Evolutionary conservation across 2,329 filamentous ascomycete species (phyloP), one percentile per base, ranked within the genome.

Genomic region (Davidsoniella eucalypti): DNA sequence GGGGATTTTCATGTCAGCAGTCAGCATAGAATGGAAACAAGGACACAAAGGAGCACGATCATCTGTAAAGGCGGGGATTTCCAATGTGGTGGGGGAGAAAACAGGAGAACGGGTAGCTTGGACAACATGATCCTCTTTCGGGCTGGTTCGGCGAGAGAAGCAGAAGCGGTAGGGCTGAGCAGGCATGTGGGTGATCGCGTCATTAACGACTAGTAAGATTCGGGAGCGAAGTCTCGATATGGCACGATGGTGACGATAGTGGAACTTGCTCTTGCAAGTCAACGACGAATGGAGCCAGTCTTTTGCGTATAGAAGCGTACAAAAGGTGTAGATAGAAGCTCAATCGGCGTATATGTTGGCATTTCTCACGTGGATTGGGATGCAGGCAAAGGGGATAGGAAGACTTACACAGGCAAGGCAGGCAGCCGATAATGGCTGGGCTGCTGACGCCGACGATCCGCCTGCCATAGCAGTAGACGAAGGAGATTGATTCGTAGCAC

Each of bases 351-450:
- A 33, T 43, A 43, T 14, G 14, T 5, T 43, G 41, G 16, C 41
- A 25, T n/a, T 23, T 23, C 41, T 33, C 21, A 5, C 1, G 21
- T 23, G 21, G 8, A 33, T 12, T 4, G 25, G 17, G 26, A n/a
- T 37, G 33, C 17, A 41, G 12, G 42, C 4, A 44, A 10, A 17
- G 48, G 37, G 23, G 29, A 29, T 5, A 39, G 21, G 8, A 25
- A 17, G 10, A 65, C 72, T 64, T 65, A 76, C 73, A 61, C 73
- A 76, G 51, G 69, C 68, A 43, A 76, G 63, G 58, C 73, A 77
- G 21, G 73, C 73, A 26, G 73, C 71, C 44, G 72, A 66, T 50
- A 71, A 63, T 26, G 65, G 37, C 26, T 43, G 50, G 14, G 50
- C 39, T 39, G 18, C 39, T 18, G 8, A 23, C 14, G 18, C 29